phyloP scores from a whole-genome alignment of 2,329 filamentous ascomycete species.

The Pyrenophora graminea region DNA sequence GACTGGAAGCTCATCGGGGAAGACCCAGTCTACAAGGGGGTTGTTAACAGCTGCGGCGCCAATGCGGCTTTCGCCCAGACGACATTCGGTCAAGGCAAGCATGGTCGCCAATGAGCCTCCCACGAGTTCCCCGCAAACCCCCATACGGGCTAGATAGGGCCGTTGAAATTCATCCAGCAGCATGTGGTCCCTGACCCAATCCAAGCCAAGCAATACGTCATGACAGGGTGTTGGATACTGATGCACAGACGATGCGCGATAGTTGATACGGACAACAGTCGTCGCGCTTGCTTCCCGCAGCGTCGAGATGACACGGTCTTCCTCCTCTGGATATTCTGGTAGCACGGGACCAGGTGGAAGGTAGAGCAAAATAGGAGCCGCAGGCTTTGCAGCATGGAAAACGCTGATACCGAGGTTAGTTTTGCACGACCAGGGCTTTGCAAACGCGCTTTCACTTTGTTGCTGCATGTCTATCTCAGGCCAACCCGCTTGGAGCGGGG shows the following conservation, averaged over 20 bases:
- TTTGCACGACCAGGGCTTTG: background rate
- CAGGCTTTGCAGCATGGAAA: conserved; percentile 34
- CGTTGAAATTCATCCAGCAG: conserved; percentile 25
- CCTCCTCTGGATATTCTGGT: conserved; percentile 26
- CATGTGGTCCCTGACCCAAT: conserved; percentile 52
- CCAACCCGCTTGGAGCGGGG: background rate
- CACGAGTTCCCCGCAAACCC: conserved; percentile 54
- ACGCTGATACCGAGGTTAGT: conserved; percentile 35
- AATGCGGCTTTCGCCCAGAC: conserved; percentile 46
- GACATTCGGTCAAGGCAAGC: conserved; percentile 57
- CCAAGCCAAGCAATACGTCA: conserved; percentile 53
- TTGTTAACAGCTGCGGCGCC: conserved; percentile 53
- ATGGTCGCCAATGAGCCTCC: conserved; percentile 55
- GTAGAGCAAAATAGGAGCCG: conserved; percentile 47
- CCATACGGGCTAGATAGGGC: conserved; percentile 42
- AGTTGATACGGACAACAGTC: conserved; percentile 52
- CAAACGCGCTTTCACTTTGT: background rate
- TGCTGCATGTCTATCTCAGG: background rate
- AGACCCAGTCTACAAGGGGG: conserved; percentile 55
- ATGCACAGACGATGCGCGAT: conserved; percentile 45
- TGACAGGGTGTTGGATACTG: conserved; percentile 54
- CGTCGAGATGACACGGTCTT: conserved; percentile 39
- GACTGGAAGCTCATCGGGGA: conserved; percentile 40
- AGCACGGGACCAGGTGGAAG: conserved; percentile 50
- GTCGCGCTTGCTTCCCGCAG: conserved; percentile 46